Evolutionary conservation across 169 alveolate species (phyloP), one percentile per base, ranked within the genome.

Genomic region (Eimeria praecox): DNA sequence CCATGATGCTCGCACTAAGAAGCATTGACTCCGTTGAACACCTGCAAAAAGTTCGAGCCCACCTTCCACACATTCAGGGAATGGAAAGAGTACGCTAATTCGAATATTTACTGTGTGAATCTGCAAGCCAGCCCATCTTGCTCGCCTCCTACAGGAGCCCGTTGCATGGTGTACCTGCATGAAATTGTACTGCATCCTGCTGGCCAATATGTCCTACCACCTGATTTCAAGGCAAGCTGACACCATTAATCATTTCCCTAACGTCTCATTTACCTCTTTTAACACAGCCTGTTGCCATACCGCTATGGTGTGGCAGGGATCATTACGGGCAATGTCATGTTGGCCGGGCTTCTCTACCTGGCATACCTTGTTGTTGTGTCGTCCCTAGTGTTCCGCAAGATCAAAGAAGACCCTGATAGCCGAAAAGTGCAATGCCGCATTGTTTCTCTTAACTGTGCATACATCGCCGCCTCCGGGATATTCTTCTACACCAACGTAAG

Each of bases 401-500:
- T 86, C 40, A 86, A 38, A 59, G 80, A 66, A 44, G 64, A 86
- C 46, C 80, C 92, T 33, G 92, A 86, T 22, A 86, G 82, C 92
- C 52, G 80, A 54, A 86, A 86, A 59, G 64, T 86, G 75, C 92
- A 86, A 86, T 56, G 73, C 75, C 92, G 92, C 78, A 59, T 86
- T 59, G 92, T 86, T 59, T 35, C 92, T 80, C 56, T 86, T 6
- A 59, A 86, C 40, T 86, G 92, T 38, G 92, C 92, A 56, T 86
- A 86, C 92, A 59, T 86, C n/a, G 92, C 56, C 56, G 92, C 92
- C 59, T 86, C 92, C 20, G 92, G 92, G 14, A 38, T 86, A 86
- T 54, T 59, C 16, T 86, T 86, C 80, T 86, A 56, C 80, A 59
- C 92, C 18, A 86, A 86, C 59, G 92, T 85, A 52, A 85, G 92